Evolutionary conservation across 2,329 filamentous ascomycete species (phyloP).

Genomic region (Colletotrichum euphorbiae): DNA sequence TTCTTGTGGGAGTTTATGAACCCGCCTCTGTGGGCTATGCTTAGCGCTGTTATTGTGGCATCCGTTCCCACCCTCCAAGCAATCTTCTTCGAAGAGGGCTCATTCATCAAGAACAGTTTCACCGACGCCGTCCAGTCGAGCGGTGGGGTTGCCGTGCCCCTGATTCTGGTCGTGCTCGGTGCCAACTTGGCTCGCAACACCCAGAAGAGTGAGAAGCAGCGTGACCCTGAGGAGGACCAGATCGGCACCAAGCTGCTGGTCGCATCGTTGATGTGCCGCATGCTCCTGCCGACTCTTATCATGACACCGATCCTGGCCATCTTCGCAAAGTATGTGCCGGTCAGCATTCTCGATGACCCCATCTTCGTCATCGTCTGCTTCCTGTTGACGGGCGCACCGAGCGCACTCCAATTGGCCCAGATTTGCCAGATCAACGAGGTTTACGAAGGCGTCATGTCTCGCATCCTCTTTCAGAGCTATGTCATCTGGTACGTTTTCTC

Average conservation of each 20-base stretch:
- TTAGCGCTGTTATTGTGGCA: conserved; percentile 89
- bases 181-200: conserved; percentile 96
- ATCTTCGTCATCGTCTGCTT: conserved; percentile 99
- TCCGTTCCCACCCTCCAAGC: conserved; percentile 85
- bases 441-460: conserved; percentile 94
- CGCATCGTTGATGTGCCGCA: conserved; percentile 87
- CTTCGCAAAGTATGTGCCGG: conserved; percentile 87
- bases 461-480: conserved; percentile 94
- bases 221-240: conserved; percentile 76
- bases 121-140: conserved; percentile 88
- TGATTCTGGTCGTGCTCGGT: conserved; percentile 95
- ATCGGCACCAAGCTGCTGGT: conserved; percentile 83
- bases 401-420: conserved; percentile 92
- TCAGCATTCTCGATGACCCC: conserved; percentile 95
- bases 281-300: conserved; percentile 90
- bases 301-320: conserved; percentile 93
- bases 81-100: conserved; percentile 88
- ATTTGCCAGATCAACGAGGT: conserved; percentile 99
- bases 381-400: conserved; percentile 92
- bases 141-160: conserved; percentile 90
- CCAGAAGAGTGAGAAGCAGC: conserved; percentile 72
- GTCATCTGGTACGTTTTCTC: conserved; percentile 82
- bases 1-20: conserved; percentile 97
- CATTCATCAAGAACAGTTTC: conserved; percentile 92
- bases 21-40: conserved; percentile 97